Evolutionary conservation across 768 basidiomycete genomes (phyloP).

Genomic region (Russula abietina): DNA sequence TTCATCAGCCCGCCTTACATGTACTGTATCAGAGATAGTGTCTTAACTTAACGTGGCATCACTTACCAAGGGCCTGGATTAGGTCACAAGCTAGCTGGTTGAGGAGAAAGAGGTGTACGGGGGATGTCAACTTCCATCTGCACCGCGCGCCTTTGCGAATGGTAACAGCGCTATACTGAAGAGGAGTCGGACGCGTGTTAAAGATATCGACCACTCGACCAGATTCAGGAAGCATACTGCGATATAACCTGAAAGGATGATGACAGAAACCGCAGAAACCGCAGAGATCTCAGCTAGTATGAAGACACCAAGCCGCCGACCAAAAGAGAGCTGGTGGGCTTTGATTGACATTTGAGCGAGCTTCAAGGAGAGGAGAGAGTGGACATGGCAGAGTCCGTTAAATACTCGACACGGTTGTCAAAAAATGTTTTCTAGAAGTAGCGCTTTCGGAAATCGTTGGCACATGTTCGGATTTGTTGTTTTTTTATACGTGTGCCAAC

Average conservation of each 20-base stretch:
- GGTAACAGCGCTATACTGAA: conserved; percentile 24
- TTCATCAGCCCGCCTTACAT: conserved; percentile 37
- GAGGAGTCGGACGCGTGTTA: background rate
- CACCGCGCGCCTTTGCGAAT: conserved; percentile 22
- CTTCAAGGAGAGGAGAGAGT: background rate
- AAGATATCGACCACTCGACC: background rate
- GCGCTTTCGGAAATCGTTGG: too few species aligned
- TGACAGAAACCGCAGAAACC: conserved; percentile 27
- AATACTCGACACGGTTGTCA: background rate
- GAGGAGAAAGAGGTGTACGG: conserved; percentile 31
- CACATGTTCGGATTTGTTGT: too few species aligned
- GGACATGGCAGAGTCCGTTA: background rate
- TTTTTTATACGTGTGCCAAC: too few species aligned
- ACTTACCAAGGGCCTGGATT: conserved; percentile 29
- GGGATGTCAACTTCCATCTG: conserved; percentile 25
- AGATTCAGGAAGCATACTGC: conserved; percentile 20
- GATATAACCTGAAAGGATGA: conserved; percentile 26
- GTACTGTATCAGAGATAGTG: background rate
- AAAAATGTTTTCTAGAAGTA: background rate
- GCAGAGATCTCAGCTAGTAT: conserved; percentile 28
- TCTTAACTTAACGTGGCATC: background rate
- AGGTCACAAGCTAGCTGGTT: conserved; percentile 29
- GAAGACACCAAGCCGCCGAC: conserved; percentile 27
- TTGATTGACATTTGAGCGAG: background rate
- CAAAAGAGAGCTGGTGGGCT: conserved; percentile 19